A percentile compares a stretch with the other conserved stretches of the same genome.
Conservation (phyloP, 2,329 filamentous ascomycete species). For the Diplodia seriata region DNA sequence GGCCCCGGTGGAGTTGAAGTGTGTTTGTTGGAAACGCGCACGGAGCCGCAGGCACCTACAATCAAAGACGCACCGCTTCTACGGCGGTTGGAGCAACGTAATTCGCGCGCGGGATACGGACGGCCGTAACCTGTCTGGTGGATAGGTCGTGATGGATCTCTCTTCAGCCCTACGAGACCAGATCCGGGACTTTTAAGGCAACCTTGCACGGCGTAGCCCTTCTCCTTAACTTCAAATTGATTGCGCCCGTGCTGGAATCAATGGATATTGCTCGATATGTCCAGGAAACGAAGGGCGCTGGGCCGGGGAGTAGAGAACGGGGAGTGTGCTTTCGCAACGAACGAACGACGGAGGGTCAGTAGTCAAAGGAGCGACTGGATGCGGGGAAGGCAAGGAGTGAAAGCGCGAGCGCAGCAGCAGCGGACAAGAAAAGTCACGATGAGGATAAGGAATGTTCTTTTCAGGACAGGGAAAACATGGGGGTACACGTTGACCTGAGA, state of each 20-base stretch:
- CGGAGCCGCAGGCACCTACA: conserved; percentile 12
- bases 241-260: conserved; percentile 30
- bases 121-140: conserved; percentile 17
- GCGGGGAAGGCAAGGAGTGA: conserved; percentile 30
- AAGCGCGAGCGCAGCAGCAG: conserved; percentile 29
- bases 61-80: conserved; percentile 12
- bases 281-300: conserved; percentile 19
- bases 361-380: conserved; percentile 29
- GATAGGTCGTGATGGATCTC: conserved; percentile 8
- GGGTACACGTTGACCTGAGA: conserved; percentile 33
- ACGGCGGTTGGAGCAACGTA: conserved; percentile 4
- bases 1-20: conserved; percentile 25
- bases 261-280: conserved; percentile 15
- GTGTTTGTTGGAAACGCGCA: conserved; percentile 23
- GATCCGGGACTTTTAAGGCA: conserved; percentile 26
- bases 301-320: conserved; percentile 22
- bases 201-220: conserved; percentile 12
- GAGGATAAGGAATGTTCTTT: conserved; percentile 32
- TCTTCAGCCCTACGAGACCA: conserved; percentile 23
- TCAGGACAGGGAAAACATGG: conserved; percentile 31
- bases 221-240: conserved; percentile 32
- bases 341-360: conserved; percentile 13
- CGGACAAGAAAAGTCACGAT: conserved; percentile 21
- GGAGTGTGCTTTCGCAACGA: neutral
- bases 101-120: conserved; percentile 20